These are phyloP conservation scores for Cicer pinnatifidum DNA, from an alignment of 306 rosid genomes.

Conservation along the genomic window DNA sequence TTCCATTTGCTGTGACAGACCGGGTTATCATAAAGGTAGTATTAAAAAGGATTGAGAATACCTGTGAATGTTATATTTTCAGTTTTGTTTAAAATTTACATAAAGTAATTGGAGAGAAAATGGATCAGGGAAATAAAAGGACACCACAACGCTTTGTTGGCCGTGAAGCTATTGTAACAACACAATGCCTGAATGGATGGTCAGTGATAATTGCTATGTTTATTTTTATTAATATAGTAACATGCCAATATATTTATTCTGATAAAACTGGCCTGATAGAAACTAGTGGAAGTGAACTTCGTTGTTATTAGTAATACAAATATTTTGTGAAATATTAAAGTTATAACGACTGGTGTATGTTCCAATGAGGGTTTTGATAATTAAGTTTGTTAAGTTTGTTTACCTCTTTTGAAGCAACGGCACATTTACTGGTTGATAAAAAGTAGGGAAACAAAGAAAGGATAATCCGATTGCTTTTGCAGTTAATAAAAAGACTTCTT, in stretches of 20 bases:
- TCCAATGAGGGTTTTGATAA: background rate
- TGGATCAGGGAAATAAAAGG: slow-evolving; percentile 93
- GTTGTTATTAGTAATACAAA: background rate
- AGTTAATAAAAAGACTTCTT: slow-evolving; percentile 29
- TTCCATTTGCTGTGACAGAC: slow-evolving; percentile 93
- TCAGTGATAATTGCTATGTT: slow-evolving; percentile 52
- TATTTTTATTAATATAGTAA: background rate
- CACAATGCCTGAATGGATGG: slow-evolving; percentile 99
- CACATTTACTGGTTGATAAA: background rate
- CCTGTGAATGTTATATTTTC: slow-evolving; percentile 9
- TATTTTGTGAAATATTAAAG: slow-evolving; percentile 10
- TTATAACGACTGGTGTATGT: background rate
- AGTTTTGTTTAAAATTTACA: background rate
- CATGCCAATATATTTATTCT: slow-evolving; percentile 25
- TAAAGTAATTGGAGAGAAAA: slow-evolving; percentile 46
- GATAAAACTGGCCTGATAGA: slow-evolving; percentile 1
- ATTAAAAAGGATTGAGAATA: slow-evolving; percentile 20
- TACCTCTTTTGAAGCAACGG: background rate
- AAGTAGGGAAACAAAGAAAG: background rate
- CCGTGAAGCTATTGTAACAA: slow-evolving; percentile 96
- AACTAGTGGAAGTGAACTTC: background rate
- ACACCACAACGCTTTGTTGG: slow-evolving; percentile 97
- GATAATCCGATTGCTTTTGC: slow-evolving; percentile 1
- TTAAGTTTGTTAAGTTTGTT: slow-evolving; percentile 1
- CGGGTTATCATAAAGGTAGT: slow-evolving; percentile 91